phyloP scores from a whole-genome alignment of 176 grass and related monocot genomes.

The Aegilops longissima region DNA sequence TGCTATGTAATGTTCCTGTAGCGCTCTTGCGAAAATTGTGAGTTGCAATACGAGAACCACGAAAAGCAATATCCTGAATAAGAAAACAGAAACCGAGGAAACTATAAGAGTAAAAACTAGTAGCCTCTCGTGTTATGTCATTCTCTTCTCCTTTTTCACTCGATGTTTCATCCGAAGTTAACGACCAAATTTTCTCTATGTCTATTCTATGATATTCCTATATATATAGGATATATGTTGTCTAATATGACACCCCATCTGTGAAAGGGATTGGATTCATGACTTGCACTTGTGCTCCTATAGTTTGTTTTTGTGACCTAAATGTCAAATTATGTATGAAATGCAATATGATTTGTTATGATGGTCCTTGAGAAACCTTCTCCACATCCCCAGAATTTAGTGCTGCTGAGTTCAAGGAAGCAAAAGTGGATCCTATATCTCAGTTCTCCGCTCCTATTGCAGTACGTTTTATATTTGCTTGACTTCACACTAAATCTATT shows the following conservation, averaged over 20 bases:
- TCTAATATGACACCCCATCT: too few species aligned
- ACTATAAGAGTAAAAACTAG: too few species aligned
- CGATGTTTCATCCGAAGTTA: too few species aligned
- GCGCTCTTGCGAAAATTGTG: not conserved
- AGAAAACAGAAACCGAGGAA: not conserved
- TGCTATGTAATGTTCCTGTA: not conserved
- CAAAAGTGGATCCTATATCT: slow-evolving; percentile 84
- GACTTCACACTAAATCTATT: not conserved
- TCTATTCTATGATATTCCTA: too few species aligned
- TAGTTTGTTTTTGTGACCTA: not conserved
- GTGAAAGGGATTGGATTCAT: too few species aligned
- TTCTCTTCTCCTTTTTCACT: too few species aligned
- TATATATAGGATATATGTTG: too few species aligned
- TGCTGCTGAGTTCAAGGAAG: slow-evolving; percentile 72
- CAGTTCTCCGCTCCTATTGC: slow-evolving; percentile 84
- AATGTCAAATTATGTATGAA: not conserved
- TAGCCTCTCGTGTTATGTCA: too few species aligned
- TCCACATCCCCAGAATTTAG: slow-evolving; percentile 61
- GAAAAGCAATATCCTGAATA: not conserved
- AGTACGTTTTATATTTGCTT: slow-evolving; percentile 38
- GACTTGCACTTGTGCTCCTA: not conserved
- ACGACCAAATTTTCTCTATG: too few species aligned
- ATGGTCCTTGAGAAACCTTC: slow-evolving; percentile 13
- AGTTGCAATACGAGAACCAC: not conserved
- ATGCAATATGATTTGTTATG: slow-evolving; percentile 13